Evolutionary conservation across 306 rosid genomes (phyloP).

Genomic region (Pterocarpus macrocarpus): DNA sequence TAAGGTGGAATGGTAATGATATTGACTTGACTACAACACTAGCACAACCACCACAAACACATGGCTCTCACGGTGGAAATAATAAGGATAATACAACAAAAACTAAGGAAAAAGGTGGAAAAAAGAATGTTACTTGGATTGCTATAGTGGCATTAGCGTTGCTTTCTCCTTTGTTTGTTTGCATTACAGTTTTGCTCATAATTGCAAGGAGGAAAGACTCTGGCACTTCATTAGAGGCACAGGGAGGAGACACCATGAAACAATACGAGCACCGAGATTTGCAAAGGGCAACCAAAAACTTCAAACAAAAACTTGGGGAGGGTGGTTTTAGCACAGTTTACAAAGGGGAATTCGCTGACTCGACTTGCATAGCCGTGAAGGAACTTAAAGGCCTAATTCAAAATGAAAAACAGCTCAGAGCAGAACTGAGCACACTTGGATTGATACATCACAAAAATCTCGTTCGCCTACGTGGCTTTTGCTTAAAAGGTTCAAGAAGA

Average conservation of each 20-base stretch:
- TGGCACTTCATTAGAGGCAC: background rate
- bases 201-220: background rate
- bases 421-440: slow-evolving; percentile 58
- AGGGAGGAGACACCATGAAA: slow-evolving; percentile 50
- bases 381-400: slow-evolving; percentile 45
- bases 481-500: slow-evolving; percentile 44
- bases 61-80: background rate
- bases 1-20: slow-evolving; percentile 13
- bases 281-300: slow-evolving; percentile 56
- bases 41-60: background rate
- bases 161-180: background rate
- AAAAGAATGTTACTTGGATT: background rate
- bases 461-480: slow-evolving; percentile 55
- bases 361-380: slow-evolving; percentile 58
- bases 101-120: background rate
- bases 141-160: background rate
- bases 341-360: slow-evolving; percentile 47
- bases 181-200: background rate
- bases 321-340: slow-evolving; percentile 64
- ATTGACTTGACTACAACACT: background rate
- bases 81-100: background rate
- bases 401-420: slow-evolving; percentile 51
- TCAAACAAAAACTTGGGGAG: slow-evolving; percentile 50
- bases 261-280: slow-evolving; percentile 43
- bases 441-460: slow-evolving; percentile 57